A percentile compares a stretch with the other conserved stretches of the same genome.
phyloP scores from a whole-genome alignment of 2,329 filamentous ascomycete genomes.

The Aureobasidium pullulans region DNA sequence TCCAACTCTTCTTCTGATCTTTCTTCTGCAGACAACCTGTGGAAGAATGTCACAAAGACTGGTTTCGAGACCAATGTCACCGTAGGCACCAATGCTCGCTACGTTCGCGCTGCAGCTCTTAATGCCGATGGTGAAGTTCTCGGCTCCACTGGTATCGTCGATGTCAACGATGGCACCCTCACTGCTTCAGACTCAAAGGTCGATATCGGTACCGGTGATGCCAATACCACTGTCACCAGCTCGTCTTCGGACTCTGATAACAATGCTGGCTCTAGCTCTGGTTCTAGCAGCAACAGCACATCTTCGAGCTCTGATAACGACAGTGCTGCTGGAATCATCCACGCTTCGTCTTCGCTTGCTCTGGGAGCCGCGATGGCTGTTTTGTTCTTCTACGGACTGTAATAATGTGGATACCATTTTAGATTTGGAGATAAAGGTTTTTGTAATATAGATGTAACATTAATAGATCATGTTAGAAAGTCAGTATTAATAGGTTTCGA shows the following conservation, averaged over 20 bases:
- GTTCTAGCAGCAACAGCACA: background rate
- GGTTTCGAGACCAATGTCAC: constrained; percentile 17
- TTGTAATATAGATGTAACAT: background rate
- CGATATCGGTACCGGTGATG: constrained; percentile 9
- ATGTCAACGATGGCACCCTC: constrained; percentile 15
- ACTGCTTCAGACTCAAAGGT: background rate
- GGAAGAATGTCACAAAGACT: constrained; percentile 15
- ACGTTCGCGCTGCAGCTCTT: constrained; percentile 20
- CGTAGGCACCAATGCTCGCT: constrained; percentile 14
- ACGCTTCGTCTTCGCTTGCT: constrained; percentile 4
- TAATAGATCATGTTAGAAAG: too few species aligned
- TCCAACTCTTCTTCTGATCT: constrained; percentile 11
- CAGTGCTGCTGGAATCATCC: background rate
- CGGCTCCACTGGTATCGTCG: constrained; percentile 15
- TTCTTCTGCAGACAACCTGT: constrained; percentile 1
- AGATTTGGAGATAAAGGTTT: too few species aligned
- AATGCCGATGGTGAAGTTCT: constrained; percentile 17
- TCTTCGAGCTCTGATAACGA: background rate
- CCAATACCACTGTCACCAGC: constrained; percentile 1
- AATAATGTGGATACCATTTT: background rate
- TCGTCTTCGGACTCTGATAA: background rate
- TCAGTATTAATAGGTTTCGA: too few species aligned
- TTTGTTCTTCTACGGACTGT: constrained; percentile 1
- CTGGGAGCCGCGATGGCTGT: background rate
- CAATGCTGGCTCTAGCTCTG: background rate